Evolutionary conservation across 768 basidiomycete species (phyloP).

Genomic region (Trametes villosa): DNA sequence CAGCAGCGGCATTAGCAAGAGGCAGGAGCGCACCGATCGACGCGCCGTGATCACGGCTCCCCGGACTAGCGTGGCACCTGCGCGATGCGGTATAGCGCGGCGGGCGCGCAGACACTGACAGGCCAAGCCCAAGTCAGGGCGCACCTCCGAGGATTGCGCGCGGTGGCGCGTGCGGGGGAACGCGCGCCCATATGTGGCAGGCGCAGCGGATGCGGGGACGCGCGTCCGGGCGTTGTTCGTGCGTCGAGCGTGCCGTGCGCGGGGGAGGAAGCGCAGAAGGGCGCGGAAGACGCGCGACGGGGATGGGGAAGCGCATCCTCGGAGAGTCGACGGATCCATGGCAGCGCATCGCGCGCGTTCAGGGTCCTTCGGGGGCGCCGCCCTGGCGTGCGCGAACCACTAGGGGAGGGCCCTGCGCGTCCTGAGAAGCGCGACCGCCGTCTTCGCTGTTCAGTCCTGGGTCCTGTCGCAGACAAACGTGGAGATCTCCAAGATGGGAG

Average conservation of each 20-base stretch:
- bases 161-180: slow-evolving; percentile 18
- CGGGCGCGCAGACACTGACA: neutral
- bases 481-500: slow-evolving; percentile 15
- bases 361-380: neutral
- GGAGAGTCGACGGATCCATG: slow-evolving; percentile 16
- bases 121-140: neutral
- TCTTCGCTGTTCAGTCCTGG: slow-evolving; percentile 17
- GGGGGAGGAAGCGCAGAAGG: slow-evolving; percentile 9
- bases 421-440: slow-evolving; percentile 1
- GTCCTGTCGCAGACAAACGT: slow-evolving; percentile 13
- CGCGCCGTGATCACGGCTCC: too few relatives aligned
- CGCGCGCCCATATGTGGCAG: slow-evolving; percentile 17
- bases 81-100: neutral
- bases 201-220: slow-evolving; percentile 2
- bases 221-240: slow-evolving; percentile 8
- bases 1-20: neutral
- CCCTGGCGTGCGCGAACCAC: slow-evolving; percentile 1
- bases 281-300: slow-evolving; percentile 8
- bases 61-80: slow-evolving; percentile 2
- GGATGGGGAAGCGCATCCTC: slow-evolving; percentile 16
- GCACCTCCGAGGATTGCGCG: slow-evolving; percentile 22
- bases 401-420: slow-evolving; percentile 5
- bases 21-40: too few relatives aligned
- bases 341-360: neutral
- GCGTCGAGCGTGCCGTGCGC: slow-evolving; percentile 2